Evolutionary conservation across 2,329 filamentous ascomycete species (phyloP).

Genomic region (Zymoseptoria pseudotritici): DNA sequence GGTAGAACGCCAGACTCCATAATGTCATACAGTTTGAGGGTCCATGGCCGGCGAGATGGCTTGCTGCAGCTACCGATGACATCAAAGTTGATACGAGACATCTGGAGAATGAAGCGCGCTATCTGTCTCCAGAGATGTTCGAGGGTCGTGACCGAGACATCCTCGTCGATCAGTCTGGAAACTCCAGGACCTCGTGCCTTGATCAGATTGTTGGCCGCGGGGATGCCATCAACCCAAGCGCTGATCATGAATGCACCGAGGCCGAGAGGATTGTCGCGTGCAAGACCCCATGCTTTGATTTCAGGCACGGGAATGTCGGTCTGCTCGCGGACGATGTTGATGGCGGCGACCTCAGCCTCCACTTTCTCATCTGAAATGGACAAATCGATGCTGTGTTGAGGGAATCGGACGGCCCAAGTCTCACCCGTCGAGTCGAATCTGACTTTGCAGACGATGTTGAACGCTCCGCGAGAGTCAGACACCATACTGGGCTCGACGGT

Average conservation of each 20-base stretch:
- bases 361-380: constrained; percentile 12
- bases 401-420: constrained; percentile 10
- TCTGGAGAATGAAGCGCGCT: constrained; percentile 9
- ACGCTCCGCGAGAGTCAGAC: constrained; percentile 11
- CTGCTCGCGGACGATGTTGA: constrained; percentile 8
- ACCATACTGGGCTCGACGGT: background rate
- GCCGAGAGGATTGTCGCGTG: constrained; percentile 6
- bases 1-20: background rate
- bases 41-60: background rate
- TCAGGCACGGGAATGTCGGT: constrained; percentile 10
- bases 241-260: constrained; percentile 13
- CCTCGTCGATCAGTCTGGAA: background rate
- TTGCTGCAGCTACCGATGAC: constrained; percentile 7
- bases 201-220: background rate
- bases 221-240: constrained; percentile 6
- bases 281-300: constrained; percentile 8
- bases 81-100: constrained; percentile 11
- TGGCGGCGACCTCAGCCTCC: constrained; percentile 8
- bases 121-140: constrained; percentile 7
- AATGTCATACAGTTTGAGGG: background rate
- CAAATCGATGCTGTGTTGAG: constrained; percentile 5
- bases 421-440: constrained; percentile 2
- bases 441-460: constrained; percentile 23
- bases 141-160: background rate
- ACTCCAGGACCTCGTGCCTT: background rate